Percentiles rank a stretch among this genome's conserved stretches.
Conservation (phyloP, 345 rosid genomes). For the Turnera subulata region DNA sequence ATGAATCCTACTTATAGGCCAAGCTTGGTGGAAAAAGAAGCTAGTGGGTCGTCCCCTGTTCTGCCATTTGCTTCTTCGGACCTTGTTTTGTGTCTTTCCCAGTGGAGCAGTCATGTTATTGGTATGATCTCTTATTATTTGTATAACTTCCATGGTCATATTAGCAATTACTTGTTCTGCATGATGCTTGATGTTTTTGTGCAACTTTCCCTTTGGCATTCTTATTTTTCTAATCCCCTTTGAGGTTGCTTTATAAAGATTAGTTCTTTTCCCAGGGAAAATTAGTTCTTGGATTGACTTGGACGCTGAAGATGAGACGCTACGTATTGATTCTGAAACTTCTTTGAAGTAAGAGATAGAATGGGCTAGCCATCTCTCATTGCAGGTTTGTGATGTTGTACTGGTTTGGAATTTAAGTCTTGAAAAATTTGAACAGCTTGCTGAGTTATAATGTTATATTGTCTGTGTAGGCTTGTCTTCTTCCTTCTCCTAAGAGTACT, state of each 20-base stretch:
- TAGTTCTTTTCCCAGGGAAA: conserved; percentile 48
- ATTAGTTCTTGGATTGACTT: conserved; percentile 92
- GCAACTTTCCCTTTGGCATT: not conserved
- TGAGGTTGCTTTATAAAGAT: not conserved
- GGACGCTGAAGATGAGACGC: conserved; percentile 79
- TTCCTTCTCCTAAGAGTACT: conserved; percentile 76
- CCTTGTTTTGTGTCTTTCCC: conserved; percentile 84
- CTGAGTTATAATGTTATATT: not conserved
- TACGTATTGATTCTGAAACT: conserved; percentile 79
- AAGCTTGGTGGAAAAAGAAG: conserved; percentile 47
- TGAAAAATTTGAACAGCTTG: too few relatives aligned
- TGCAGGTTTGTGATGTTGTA: conserved; percentile 46
- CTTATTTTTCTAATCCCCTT: not conserved
- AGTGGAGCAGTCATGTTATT: conserved; percentile 96
- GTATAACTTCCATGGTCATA: not conserved
- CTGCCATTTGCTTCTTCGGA: conserved; percentile 84
- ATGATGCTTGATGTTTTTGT: not conserved
- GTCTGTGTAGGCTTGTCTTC: conserved; percentile 79
- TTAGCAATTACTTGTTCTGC: not conserved
- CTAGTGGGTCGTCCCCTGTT: conserved; percentile 18
- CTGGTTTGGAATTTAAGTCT: not conserved
- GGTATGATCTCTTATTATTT: conserved; percentile 42
- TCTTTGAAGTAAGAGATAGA: conserved; percentile 90
- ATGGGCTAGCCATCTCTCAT: conserved; percentile 93
- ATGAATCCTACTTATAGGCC: conserved; percentile 83